Evolutionary conservation across 2,329 filamentous ascomycete species (phyloP).

Genomic region (Nigrospora sphaerica): DNA sequence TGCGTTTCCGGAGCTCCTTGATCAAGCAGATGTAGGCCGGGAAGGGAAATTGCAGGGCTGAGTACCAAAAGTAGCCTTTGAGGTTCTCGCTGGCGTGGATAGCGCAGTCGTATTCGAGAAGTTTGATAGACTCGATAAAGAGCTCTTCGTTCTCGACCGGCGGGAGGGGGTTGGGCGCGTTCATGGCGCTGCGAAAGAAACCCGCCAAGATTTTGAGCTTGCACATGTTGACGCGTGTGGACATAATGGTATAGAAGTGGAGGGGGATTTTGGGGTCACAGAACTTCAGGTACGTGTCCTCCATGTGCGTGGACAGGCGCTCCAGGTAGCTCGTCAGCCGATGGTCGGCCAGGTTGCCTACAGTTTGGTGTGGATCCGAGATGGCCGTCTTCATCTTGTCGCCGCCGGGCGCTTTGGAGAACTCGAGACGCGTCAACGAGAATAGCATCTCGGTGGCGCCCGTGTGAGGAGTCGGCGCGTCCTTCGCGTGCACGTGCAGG

Average conservation of each 20-base stretch:
- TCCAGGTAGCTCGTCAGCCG: slow-evolving; percentile 43
- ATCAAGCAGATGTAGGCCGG: slow-evolving; percentile 55
- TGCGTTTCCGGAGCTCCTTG: slow-evolving; percentile 45
- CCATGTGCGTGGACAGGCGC: slow-evolving; percentile 46
- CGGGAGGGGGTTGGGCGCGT: slow-evolving; percentile 28
- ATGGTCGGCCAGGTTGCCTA: slow-evolving; percentile 42
- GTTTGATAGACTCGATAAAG: slow-evolving; percentile 47
- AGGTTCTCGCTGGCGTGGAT: slow-evolving; percentile 44
- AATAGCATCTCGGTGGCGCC: slow-evolving; percentile 56
- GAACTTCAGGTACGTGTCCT: slow-evolving; percentile 46
- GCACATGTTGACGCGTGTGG: slow-evolving; percentile 48
- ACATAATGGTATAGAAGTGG: slow-evolving; percentile 51
- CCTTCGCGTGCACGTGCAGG: slow-evolving; percentile 49
- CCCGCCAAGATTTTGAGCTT: slow-evolving; percentile 50
- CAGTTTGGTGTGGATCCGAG: slow-evolving; percentile 28
- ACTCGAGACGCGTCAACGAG: slow-evolving; percentile 46
- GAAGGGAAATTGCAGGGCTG: slow-evolving; percentile 51
- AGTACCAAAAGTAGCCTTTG: slow-evolving; percentile 51
- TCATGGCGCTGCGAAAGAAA: slow-evolving; percentile 39
- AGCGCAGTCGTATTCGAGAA: slow-evolving; percentile 53
- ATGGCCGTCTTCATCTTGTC: slow-evolving; percentile 30
- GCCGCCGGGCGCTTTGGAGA: slow-evolving; percentile 46
- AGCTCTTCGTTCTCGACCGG: slow-evolving; percentile 42
- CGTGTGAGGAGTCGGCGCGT: slow-evolving; percentile 37
- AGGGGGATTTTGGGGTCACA: slow-evolving; percentile 53